Percentiles rank a stretch among this genome's conserved stretches.
These are phyloP conservation scores for Mortierella sp. DNA, from an alignment of 371 early-diverging fungal genomes.

Conservation along the genomic window DNA sequence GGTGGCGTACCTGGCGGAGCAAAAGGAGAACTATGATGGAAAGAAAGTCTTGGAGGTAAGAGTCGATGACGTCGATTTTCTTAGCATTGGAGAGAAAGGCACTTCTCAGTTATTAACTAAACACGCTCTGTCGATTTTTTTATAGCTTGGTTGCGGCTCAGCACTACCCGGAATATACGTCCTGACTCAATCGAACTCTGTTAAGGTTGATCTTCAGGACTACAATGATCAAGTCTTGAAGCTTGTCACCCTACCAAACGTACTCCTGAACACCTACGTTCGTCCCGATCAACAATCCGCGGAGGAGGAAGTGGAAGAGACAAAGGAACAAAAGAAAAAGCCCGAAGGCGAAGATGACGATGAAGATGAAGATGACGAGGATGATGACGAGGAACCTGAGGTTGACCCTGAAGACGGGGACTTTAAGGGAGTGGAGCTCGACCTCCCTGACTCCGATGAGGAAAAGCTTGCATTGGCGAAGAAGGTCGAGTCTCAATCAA, in stretches of 20 bases:
- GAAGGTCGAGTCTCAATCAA: slow-evolving; percentile 61
- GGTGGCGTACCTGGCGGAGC: slow-evolving; percentile 71
- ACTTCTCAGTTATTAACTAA: not conserved
- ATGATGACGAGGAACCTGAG: slow-evolving; percentile 59
- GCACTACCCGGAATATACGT: slow-evolving; percentile 87
- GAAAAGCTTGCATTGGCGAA: slow-evolving; percentile 58
- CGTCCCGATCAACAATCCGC: slow-evolving; percentile 57
- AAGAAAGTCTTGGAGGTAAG: slow-evolving; percentile 77
- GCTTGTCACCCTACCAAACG: slow-evolving; percentile 91
- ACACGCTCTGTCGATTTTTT: not conserved
- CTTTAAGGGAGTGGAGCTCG: slow-evolving; percentile 51
- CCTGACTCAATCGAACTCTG: slow-evolving; percentile 62
- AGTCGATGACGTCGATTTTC: not conserved
- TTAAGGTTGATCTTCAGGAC: slow-evolving; percentile 89
- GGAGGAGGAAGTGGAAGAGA: slow-evolving; percentile 46
- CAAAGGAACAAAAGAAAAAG: slow-evolving; percentile 28
- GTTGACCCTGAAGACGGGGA: slow-evolving; percentile 67
- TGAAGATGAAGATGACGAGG: slow-evolving; percentile 62
- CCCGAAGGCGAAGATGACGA: slow-evolving; percentile 66
- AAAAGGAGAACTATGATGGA: slow-evolving; percentile 59
- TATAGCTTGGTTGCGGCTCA: slow-evolving; percentile 93
- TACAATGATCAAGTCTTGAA: slow-evolving; percentile 92
- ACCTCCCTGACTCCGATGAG: slow-evolving; percentile 49
- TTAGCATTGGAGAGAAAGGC: not conserved
- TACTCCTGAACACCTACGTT: slow-evolving; percentile 80